These are phyloP conservation scores for Gossypium thurberi DNA, from an alignment of 345 rosid genomes.

Conservation along the genomic window DNA sequence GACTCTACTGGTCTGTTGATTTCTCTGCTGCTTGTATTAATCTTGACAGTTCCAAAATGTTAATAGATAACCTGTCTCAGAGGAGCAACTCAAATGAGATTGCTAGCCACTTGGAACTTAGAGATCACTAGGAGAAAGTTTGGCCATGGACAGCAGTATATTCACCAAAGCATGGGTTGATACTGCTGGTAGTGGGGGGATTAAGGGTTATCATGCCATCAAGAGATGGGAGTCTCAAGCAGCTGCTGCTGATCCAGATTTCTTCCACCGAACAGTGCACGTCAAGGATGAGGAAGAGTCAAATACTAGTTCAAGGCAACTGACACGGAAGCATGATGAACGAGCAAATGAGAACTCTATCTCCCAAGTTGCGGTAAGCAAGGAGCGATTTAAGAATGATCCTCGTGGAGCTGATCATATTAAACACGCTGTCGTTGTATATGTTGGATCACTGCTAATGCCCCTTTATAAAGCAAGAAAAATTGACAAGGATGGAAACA, in stretches of 20 bases:
- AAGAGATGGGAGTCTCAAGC: conserved; percentile 99
- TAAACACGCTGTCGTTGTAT: conserved; percentile 91
- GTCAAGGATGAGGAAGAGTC: conserved; percentile 80
- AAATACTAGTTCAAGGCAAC: conserved; percentile 62
- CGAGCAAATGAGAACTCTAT: conserved; percentile 72
- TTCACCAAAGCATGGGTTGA: conserved; percentile 95
- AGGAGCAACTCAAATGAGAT: conserved; percentile 28
- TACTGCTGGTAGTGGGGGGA: conserved; percentile 74
- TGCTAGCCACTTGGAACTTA: conserved; percentile 42
- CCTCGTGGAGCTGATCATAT: conserved; percentile 66
- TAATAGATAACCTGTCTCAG: conserved; percentile 77
- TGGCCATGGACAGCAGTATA: conserved; percentile 69
- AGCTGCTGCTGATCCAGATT: conserved; percentile 90
- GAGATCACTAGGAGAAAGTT: conserved; percentile 95
- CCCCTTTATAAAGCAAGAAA: conserved; percentile 92
- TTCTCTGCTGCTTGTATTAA: conserved; percentile 81
- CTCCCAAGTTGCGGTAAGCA: conserved; percentile 74
- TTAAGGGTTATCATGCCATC: conserved; percentile 85
- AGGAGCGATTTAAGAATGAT: conserved; percentile 43
- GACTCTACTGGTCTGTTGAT: conserved; percentile 95
- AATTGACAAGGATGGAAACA: conserved; percentile 90
- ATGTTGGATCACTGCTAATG: conserved; percentile 95
- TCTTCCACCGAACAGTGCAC: conserved; percentile 37
- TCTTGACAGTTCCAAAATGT: conserved; percentile 61
- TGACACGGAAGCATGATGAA: conserved; percentile 52